A percentile compares a stretch with the other conserved stretches of the same genome.
These are phyloP conservation scores for Dissophora globulifera DNA, from an alignment of 192 early-diverging fungal genomes.

Conservation along the genomic window DNA sequence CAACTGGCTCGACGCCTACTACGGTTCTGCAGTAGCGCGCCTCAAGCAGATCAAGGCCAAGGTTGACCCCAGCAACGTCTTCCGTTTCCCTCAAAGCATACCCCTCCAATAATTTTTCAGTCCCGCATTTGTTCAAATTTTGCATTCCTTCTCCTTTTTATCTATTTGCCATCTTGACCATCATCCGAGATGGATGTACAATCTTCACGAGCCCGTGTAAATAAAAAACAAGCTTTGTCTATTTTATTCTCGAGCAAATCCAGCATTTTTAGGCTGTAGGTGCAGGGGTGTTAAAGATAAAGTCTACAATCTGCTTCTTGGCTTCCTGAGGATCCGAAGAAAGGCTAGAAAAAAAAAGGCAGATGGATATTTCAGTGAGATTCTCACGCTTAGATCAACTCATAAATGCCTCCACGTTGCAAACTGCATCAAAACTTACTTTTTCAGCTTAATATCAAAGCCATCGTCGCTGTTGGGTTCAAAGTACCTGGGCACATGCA, in stretches of 20 bases:
- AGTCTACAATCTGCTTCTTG: conserved; percentile 41
- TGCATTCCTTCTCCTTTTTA: too few relatives aligned
- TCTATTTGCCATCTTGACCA: too few relatives aligned
- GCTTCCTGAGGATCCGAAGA: conserved; percentile 43
- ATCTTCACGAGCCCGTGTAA: too few relatives aligned
- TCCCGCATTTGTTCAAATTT: too few relatives aligned
- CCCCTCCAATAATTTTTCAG: conserved; percentile 13
- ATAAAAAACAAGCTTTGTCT: background rate
- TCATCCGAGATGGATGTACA: too few relatives aligned
- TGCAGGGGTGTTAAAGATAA: conserved; percentile 31
- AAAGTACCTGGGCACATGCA: conserved; percentile 76
- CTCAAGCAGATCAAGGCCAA: conserved; percentile 36
- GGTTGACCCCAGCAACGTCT: conserved; percentile 42
- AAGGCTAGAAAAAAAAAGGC: conserved; percentile 15
- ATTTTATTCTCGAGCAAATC: background rate
- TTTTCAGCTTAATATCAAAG: conserved; percentile 58
- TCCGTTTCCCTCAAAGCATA: conserved; percentile 52
- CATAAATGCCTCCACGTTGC: too few relatives aligned
- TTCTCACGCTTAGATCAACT: background rate
- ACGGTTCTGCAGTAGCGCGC: conserved; percentile 26
- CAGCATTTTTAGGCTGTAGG: background rate
- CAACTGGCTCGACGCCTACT: conserved; percentile 45
- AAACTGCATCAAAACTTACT: conserved; percentile 53
- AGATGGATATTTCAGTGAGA: too few relatives aligned
- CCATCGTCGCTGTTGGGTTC: conserved; percentile 29